Percentiles rank a stretch among this genome's conserved stretches.
Evolutionary conservation across 169 alveolate genomes (phyloP).

Genomic region (Cryptosporidium andersoni): DNA sequence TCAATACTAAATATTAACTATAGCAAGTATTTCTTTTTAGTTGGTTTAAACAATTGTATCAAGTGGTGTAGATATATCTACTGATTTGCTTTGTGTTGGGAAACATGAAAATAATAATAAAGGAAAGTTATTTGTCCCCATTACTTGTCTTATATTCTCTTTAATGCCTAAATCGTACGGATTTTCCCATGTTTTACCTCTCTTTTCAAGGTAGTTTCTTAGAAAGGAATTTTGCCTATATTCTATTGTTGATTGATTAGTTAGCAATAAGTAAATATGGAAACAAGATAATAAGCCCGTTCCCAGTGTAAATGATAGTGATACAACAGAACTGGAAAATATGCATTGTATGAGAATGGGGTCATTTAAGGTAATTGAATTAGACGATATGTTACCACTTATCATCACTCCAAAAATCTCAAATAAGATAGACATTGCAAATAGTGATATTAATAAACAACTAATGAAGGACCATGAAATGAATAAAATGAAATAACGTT

Average conservation of each 20-base stretch:
- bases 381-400: slow-evolving; percentile 1
- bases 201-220: slow-evolving; percentile 7
- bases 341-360: slow-evolving; percentile 22
- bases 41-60: too few relatives aligned
- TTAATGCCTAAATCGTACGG: slow-evolving; percentile 17
- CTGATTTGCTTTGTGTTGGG: slow-evolving; percentile 4
- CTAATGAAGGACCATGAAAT: slow-evolving; percentile 72
- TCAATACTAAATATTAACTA: too few relatives aligned
- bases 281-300: slow-evolving; percentile 49
- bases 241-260: slow-evolving; percentile 65
- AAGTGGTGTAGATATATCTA: too few relatives aligned
- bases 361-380: slow-evolving; percentile 12
- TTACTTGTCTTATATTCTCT: slow-evolving; percentile 31
- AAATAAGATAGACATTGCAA: slow-evolving; percentile 37
- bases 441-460: slow-evolving; percentile 26
- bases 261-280: slow-evolving; percentile 33
- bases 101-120: slow-evolving; percentile 42
- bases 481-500: slow-evolving; percentile 82
- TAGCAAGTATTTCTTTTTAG: too few relatives aligned
- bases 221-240: slow-evolving; percentile 22
- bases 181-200: slow-evolving; percentile 9
- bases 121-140: slow-evolving; percentile 58
- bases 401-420: slow-evolving; percentile 7
- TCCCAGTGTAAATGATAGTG: slow-evolving; percentile 54
- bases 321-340: slow-evolving; percentile 33